Evolutionary conservation across 306 rosid species (phyloP).

Genomic region (Bauhinia variegata): DNA sequence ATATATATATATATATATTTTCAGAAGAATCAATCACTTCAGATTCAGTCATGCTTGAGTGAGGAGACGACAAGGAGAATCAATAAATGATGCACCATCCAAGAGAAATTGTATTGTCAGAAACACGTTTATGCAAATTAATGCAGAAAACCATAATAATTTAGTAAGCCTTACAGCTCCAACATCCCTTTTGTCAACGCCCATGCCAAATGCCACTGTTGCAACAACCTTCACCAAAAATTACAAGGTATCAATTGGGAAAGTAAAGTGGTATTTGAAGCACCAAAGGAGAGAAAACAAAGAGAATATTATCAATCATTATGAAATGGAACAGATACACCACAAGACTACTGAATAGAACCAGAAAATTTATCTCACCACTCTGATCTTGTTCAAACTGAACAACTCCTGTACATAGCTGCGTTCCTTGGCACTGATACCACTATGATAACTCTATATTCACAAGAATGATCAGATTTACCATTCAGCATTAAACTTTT

Average conservation of each 20-base stretch:
- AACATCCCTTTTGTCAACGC: slow-evolving; percentile 90
- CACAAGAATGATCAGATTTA: slow-evolving; percentile 43
- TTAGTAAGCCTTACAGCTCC: slow-evolving; percentile 78
- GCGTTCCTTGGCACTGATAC: slow-evolving; percentile 83
- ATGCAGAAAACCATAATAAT: slow-evolving; percentile 38
- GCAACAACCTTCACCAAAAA: slow-evolving; percentile 80
- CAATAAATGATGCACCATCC: slow-evolving; percentile 20
- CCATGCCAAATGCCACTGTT: slow-evolving; percentile 99
- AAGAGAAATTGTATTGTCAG: slow-evolving; percentile 28
- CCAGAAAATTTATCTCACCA: slow-evolving; percentile 57
- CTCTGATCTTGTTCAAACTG: slow-evolving; percentile 82
- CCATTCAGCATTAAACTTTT: slow-evolving; percentile 18
- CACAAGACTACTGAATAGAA: slow-evolving; percentile 31
- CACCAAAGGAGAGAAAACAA: slow-evolving; percentile 25
- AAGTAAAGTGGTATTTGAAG: slow-evolving; percentile 23
- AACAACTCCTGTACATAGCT: slow-evolving; percentile 76
- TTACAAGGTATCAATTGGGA: slow-evolving; percentile 34
- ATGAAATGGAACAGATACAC: slow-evolving; percentile 22
- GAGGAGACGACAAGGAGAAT: slow-evolving; percentile 15
- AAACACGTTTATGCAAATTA: slow-evolving; percentile 30
- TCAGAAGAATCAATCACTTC: background rate
- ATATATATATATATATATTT: background rate
- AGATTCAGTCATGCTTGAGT: background rate
- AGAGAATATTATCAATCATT: slow-evolving; percentile 16
- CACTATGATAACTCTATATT: slow-evolving; percentile 79